Conservation (phyloP, 2,329 filamentous ascomycete genomes). For the Aspergillus pseudoviridinutans region DNA sequence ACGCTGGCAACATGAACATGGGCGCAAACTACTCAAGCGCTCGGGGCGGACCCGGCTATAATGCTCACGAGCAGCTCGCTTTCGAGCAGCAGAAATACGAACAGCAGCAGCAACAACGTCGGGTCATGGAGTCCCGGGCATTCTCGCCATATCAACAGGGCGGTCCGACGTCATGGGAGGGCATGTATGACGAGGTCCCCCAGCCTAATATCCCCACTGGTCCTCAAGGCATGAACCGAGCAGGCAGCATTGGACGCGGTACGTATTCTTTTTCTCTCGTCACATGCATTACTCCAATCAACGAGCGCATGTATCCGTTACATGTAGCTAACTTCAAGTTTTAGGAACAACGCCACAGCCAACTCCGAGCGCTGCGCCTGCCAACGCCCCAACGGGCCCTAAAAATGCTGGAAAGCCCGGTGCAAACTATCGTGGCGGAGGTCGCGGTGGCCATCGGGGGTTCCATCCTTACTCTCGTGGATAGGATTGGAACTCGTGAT, state of each 20-base stretch:
- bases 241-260: slow-evolving; percentile 39
- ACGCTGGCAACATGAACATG: slow-evolving; percentile 34
- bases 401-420: slow-evolving; percentile 92
- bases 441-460: slow-evolving; percentile 67
- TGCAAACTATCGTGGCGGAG: slow-evolving; percentile 89
- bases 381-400: slow-evolving; percentile 87
- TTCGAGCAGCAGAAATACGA: slow-evolving; percentile 79
- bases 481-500: slow-evolving; percentile 7
- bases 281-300: background rate
- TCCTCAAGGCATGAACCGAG: slow-evolving; percentile 46
- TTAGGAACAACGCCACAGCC: slow-evolving; percentile 41
- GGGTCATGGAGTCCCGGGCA: slow-evolving; percentile 42
- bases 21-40: slow-evolving; percentile 44
- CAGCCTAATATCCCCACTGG: slow-evolving; percentile 65
- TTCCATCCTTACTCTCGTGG: slow-evolving; percentile 70
- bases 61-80: slow-evolving; percentile 66
- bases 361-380: slow-evolving; percentile 55
- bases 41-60: slow-evolving; percentile 54
- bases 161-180: slow-evolving; percentile 86
- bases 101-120: slow-evolving; percentile 38
- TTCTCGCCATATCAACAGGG: slow-evolving; percentile 49
- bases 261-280: slow-evolving; percentile 25
- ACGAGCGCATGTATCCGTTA: background rate
- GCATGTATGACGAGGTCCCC: slow-evolving; percentile 95
- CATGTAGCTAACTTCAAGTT: slow-evolving; percentile 25